Percentiles rank a stretch among this genome's conserved stretches.
These are phyloP conservation scores for Paramecium primaurelia DNA, from an alignment of 73 alveolate species.

Conservation along the genomic window DNA sequence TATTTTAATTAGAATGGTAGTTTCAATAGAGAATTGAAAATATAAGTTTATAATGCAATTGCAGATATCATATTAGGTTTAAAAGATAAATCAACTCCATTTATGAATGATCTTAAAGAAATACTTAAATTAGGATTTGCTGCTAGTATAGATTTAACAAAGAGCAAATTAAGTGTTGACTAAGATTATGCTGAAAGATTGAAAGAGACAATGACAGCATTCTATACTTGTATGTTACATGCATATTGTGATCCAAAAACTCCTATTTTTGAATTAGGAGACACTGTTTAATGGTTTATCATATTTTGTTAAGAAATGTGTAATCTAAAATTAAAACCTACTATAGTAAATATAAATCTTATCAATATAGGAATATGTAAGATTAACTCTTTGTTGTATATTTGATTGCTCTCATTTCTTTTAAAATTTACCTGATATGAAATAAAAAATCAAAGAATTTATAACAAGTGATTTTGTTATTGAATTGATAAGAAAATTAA, in stretches of 20 bases:
- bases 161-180: background rate
- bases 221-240: conserved; percentile 24
- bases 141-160: background rate
- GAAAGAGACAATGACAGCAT: conserved; percentile 21
- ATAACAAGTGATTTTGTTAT: background rate
- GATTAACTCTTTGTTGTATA: background rate
- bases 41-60: conserved; percentile 4
- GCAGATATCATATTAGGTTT: conserved; percentile 1
- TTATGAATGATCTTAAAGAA: background rate
- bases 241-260: conserved; percentile 3
- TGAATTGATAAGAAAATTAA: background rate
- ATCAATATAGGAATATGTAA: background rate
- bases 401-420: conserved; percentile 15
- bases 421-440: background rate
- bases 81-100: background rate
- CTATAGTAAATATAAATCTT: background rate
- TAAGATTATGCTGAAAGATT: conserved; percentile 19
- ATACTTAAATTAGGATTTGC: background rate
- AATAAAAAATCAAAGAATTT: background rate
- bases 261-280: background rate
- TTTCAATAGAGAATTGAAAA: conserved; percentile 22
- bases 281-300: background rate
- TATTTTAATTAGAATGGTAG: background rate
- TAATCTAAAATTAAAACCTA: conserved; percentile 25
- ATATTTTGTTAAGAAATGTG: conserved; percentile 15